Percentiles rank a stretch among this genome's conserved stretches.
phyloP scores from a whole-genome alignment of 1,284 basidiomycete genomes.

The Boletus sp. region DNA sequence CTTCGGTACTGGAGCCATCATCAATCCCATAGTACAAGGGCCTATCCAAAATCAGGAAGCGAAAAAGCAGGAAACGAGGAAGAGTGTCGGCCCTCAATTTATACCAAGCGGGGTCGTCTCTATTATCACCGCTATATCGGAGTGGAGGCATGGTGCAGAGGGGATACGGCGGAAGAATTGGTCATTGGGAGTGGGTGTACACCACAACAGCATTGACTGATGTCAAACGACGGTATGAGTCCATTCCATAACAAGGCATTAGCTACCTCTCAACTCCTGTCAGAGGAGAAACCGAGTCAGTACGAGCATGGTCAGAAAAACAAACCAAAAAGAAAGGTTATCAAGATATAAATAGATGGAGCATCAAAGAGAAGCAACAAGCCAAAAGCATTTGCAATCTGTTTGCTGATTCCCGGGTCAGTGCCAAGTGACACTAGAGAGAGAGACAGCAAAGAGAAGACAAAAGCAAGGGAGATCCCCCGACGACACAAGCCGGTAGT shows the following conservation, averaged over 20 bases:
- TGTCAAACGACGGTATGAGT: too few relatives aligned
- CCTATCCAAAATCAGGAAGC: background rate
- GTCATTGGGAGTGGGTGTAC: too few relatives aligned
- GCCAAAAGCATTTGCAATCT: background rate
- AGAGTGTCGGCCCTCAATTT: background rate
- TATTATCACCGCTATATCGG: background rate
- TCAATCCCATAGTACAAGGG: background rate
- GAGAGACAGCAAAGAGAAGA: slow-evolving; percentile 21
- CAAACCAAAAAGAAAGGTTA: too few relatives aligned
- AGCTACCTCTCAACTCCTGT: too few relatives aligned
- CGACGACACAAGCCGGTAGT: slow-evolving; percentile 31
- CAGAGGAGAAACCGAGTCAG: too few relatives aligned
- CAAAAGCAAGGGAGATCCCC: slow-evolving; percentile 22
- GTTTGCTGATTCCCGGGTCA: slow-evolving; percentile 2
- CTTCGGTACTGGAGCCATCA: slow-evolving; percentile 4
- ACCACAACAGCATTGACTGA: too few relatives aligned
- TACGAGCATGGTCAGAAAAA: too few relatives aligned
- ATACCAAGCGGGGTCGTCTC: background rate
- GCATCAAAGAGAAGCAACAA: too few relatives aligned
- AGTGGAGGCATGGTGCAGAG: background rate
- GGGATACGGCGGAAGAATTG: background rate
- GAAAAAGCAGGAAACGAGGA: background rate
- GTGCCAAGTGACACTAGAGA: slow-evolving; percentile 1
- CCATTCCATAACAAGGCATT: too few relatives aligned
- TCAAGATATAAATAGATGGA: too few relatives aligned